Percentiles rank a stretch among this genome's conserved stretches.
These are phyloP conservation scores for Fusarium sp. DNA, from an alignment of 2,329 filamentous ascomycete species.

Conservation along the genomic window DNA sequence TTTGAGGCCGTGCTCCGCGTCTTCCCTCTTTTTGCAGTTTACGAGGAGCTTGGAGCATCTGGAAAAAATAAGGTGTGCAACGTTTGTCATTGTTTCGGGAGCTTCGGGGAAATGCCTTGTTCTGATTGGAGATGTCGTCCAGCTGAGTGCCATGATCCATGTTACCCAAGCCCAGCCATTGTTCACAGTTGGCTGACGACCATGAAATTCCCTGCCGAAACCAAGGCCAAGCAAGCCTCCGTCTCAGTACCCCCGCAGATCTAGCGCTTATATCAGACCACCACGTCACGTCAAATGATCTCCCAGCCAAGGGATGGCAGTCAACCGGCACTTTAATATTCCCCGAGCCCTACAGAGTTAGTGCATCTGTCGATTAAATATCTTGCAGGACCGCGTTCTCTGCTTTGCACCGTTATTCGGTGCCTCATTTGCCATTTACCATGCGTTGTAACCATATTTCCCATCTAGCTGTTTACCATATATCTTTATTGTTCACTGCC, in stretches of 20 bases:
- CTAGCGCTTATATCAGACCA: slow-evolving; percentile 19
- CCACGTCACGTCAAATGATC: slow-evolving; percentile 5
- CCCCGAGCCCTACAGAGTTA: slow-evolving; percentile 5
- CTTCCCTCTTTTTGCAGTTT: no score
- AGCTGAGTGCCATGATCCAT: neutral
- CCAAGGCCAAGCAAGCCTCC: neutral
- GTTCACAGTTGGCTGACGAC: neutral
- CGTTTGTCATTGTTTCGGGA: neutral
- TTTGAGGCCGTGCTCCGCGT: neutral
- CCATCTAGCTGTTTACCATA: neutral
- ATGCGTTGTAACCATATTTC: neutral
- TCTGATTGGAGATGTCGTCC: neutral
- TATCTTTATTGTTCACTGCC: neutral
- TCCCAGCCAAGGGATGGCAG: neutral
- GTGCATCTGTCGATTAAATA: neutral
- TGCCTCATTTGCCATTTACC: neutral
- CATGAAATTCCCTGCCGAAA: neutral
- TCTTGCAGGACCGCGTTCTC: neutral
- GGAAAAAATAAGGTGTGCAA: neutral
- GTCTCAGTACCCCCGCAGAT: slow-evolving; percentile 9
- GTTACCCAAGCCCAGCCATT: neutral
- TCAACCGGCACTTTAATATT: slow-evolving; percentile 5
- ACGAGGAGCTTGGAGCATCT: neutral
- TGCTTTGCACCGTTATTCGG: neutral
- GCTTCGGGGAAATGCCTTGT: neutral